These are phyloP conservation scores for Stephanodiscus minutulus DNA, from an alignment of 108 stramenopile genomes.

Conservation along the genomic window DNA sequence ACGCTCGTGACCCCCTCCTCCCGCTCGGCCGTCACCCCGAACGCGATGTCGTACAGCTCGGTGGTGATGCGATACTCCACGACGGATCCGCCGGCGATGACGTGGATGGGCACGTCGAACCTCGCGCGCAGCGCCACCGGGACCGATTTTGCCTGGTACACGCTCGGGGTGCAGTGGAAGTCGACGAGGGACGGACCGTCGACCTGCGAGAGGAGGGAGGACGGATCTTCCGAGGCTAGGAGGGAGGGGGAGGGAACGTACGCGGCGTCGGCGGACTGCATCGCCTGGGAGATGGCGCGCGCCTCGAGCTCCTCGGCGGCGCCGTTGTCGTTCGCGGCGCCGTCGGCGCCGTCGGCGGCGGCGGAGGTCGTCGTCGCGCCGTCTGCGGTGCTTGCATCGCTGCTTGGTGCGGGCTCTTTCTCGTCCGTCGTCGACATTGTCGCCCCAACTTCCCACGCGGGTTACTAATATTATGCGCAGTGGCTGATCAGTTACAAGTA, in stretches of 20 bases:
- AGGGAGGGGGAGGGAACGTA: conserved; percentile 69
- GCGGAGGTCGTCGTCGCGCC: neutral
- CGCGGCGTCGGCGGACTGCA: conserved; percentile 69
- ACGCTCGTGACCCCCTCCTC: conserved; percentile 85
- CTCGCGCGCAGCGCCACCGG: conserved; percentile 71
- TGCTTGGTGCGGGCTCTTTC: conserved; percentile 6
- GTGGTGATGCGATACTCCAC: conserved; percentile 72
- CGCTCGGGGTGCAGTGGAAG: conserved; percentile 54
- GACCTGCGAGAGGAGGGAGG: conserved; percentile 64
- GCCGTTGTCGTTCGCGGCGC: conserved; percentile 3
- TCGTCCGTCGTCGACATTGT: conserved; percentile 12
- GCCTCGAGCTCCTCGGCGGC: conserved; percentile 52
- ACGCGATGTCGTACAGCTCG: conserved; percentile 74
- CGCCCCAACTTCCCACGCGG: neutral
- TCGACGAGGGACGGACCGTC: conserved; percentile 70
- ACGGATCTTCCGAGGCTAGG: conserved; percentile 57
- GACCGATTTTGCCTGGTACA: conserved; percentile 77
- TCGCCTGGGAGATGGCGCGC: conserved; percentile 81
- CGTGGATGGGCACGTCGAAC: conserved; percentile 82
- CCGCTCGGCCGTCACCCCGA: conserved; percentile 83
- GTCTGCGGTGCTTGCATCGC: neutral
- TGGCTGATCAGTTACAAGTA: no score
- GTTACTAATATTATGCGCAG: neutral
- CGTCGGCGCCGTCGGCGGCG: conserved; percentile 1
- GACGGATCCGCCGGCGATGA: conserved; percentile 72